Conservation (phyloP, 805 yeast species). For the Spencermartinsiella europaea region DNA sequence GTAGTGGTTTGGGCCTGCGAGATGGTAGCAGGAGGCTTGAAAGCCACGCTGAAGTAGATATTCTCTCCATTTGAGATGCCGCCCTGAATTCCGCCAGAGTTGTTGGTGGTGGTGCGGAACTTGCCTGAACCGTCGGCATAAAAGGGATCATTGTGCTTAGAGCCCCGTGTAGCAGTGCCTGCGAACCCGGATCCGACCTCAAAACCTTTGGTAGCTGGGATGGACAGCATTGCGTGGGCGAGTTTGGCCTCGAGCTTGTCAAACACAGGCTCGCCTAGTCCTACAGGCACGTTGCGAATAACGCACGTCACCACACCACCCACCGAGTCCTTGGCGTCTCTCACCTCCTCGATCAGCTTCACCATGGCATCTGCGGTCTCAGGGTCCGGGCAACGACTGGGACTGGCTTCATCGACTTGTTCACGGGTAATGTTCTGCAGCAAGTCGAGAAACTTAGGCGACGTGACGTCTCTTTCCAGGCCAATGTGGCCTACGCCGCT, state of each 20-base stretch:
- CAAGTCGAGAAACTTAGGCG: slow-evolving; percentile 58
- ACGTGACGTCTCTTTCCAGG: slow-evolving; percentile 68
- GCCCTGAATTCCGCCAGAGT: slow-evolving; percentile 97
- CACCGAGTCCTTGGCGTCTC: slow-evolving; percentile 85
- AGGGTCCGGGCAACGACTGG: slow-evolving; percentile 89
- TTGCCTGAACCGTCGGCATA: slow-evolving; percentile 53
- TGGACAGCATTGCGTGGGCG: slow-evolving; percentile 97
- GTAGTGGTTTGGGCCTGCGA: slow-evolving; percentile 88
- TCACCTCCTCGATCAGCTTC: slow-evolving; percentile 76
- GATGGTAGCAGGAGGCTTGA: slow-evolving; percentile 97
- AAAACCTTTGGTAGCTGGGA: slow-evolving; percentile 97
- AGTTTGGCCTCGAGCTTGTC: slow-evolving; percentile 92
- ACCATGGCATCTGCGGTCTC: slow-evolving; percentile 71
- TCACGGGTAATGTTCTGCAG: slow-evolving; percentile 80
- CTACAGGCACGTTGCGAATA: slow-evolving; percentile 85
- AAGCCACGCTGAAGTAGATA: slow-evolving; percentile 90
- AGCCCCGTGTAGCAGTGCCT: slow-evolving; percentile 87
- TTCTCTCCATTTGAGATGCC: slow-evolving; percentile 96
- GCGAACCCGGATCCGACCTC: slow-evolving; percentile 95
- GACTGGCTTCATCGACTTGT: slow-evolving; percentile 79
- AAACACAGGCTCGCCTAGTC: slow-evolving; percentile 97
- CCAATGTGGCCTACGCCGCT: slow-evolving; percentile 81
- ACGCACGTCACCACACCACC: slow-evolving; percentile 99
- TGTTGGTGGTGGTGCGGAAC: slow-evolving; percentile 82
- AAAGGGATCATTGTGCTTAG: slow-evolving; percentile 89